phyloP scores from a whole-genome alignment of 306 rosid genomes.

The Citrullus amarus region DNA sequence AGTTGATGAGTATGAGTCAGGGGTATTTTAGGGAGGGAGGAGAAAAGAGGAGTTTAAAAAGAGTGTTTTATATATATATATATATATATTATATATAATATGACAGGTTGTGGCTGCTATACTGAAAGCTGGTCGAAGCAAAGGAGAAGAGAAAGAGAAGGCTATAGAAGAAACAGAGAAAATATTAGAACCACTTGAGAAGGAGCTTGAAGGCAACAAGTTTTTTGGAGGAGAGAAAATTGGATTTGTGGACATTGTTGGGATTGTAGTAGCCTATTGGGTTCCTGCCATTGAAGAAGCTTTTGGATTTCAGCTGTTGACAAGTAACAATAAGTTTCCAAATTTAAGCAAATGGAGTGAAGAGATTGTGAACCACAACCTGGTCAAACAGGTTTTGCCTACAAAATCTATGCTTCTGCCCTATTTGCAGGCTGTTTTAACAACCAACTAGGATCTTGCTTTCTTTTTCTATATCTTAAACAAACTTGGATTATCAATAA shows the following conservation, averaged over 20 bases:
- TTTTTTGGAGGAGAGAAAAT: conserved; percentile 44
- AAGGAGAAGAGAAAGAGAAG: conserved; percentile 21
- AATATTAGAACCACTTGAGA: conserved; percentile 32
- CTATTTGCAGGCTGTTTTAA: neutral
- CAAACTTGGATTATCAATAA: too few relatives aligned
- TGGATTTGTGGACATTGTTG: conserved; percentile 43
- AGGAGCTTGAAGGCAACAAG: conserved; percentile 30
- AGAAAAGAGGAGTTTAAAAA: too few relatives aligned
- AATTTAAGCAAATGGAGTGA: conserved; percentile 26
- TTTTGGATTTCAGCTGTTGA: conserved; percentile 15
- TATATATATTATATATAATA: too few relatives aligned
- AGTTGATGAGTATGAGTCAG: too few relatives aligned
- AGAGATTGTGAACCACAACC: conserved; percentile 14
- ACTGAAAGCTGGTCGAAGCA: conserved; percentile 8
- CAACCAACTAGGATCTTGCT: too few relatives aligned
- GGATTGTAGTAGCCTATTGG: conserved; percentile 30
- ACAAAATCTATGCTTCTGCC: neutral
- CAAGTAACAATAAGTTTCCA: conserved; percentile 19
- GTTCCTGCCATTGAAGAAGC: conserved; percentile 28
- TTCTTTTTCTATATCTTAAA: too few relatives aligned
- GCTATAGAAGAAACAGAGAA: conserved; percentile 21
- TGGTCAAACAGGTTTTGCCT: conserved; percentile 27
- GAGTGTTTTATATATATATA: too few relatives aligned
- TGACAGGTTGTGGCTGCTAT: neutral
- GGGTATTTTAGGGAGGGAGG: too few relatives aligned